Conservation (phyloP, 768 basidiomycete species). For the Grammothele lineata region DNA sequence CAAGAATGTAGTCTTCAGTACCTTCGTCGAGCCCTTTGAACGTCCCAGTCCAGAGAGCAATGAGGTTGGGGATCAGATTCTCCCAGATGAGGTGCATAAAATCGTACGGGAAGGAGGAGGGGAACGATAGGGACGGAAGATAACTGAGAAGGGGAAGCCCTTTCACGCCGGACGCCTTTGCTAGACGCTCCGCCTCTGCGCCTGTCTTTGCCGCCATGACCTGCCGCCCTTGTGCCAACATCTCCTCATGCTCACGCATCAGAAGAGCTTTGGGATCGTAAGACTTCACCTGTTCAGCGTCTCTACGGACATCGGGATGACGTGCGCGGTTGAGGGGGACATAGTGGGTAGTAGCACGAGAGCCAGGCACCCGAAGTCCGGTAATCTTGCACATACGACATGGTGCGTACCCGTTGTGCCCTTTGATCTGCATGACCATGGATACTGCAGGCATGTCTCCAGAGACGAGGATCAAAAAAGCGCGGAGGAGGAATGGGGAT, state of each 20-base stretch:
- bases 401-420: slow-evolving; percentile 34
- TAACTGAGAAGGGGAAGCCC: slow-evolving; percentile 26
- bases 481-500: slow-evolving; percentile 26
- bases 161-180: slow-evolving; percentile 17
- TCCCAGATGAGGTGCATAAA: slow-evolving; percentile 48
- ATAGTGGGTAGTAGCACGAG: slow-evolving; percentile 21
- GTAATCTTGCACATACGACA: slow-evolving; percentile 36
- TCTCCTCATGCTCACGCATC: slow-evolving; percentile 41
- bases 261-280: slow-evolving; percentile 34
- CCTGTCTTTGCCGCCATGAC: slow-evolving; percentile 18
- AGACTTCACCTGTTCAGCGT: slow-evolving; percentile 16
- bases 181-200: slow-evolving; percentile 3
- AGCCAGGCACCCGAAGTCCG: slow-evolving; percentile 21
- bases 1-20: slow-evolving; percentile 22
- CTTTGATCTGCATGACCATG: slow-evolving; percentile 36
- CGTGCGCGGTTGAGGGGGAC: slow-evolving; percentile 23
- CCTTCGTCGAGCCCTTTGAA: slow-evolving; percentile 31
- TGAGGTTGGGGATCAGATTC: slow-evolving; percentile 38
- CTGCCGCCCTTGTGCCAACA: slow-evolving; percentile 28
- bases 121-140: slow-evolving; percentile 32
- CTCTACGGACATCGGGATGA: slow-evolving; percentile 17
- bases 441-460: slow-evolving; percentile 33
- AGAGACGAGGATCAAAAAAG: slow-evolving; percentile 26
- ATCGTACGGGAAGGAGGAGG: slow-evolving; percentile 40
- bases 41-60: slow-evolving; percentile 35